Percentiles rank a stretch among this genome's conserved stretches.
Conservation (phyloP, 257 asterid genomes). For the Salvia miltiorrhiza region DNA sequence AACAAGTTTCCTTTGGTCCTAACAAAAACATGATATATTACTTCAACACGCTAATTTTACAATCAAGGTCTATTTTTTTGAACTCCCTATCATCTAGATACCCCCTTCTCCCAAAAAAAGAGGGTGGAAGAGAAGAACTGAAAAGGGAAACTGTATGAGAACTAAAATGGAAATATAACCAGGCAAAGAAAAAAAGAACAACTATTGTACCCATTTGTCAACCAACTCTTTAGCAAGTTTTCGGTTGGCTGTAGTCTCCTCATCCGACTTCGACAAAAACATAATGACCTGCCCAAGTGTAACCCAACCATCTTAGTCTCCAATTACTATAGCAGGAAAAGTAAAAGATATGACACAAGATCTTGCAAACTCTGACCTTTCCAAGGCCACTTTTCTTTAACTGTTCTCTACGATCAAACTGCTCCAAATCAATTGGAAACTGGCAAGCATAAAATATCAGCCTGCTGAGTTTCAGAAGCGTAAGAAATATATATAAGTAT, state of each 20-base stretch:
- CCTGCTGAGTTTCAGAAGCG: background rate
- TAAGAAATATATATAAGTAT: background rate
- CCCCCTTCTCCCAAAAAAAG: background rate
- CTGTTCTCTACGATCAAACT: slow-evolving; percentile 68
- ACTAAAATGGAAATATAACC: background rate
- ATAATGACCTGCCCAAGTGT: slow-evolving; percentile 65
- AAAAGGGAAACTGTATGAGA: background rate
- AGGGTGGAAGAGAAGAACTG: background rate
- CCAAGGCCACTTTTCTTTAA: slow-evolving; percentile 88
- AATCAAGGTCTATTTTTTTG: background rate
- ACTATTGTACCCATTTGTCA: slow-evolving; percentile 77
- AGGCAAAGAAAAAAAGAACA: background rate
- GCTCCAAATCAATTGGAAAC: slow-evolving; percentile 85
- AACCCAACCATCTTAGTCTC: slow-evolving; percentile 9
- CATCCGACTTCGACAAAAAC: slow-evolving; percentile 85
- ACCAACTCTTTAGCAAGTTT: slow-evolving; percentile 92
- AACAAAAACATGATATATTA: background rate
- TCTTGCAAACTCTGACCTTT: slow-evolving; percentile 45
- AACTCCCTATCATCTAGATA: background rate
- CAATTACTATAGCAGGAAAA: background rate
- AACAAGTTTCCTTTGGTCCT: background rate
- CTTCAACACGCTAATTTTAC: background rate
- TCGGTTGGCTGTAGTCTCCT: slow-evolving; percentile 83
- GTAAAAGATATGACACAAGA: background rate
- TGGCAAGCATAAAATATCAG: slow-evolving; percentile 33